Evolutionary conservation across 805 yeast species (phyloP).

Genomic region (Saccharomycopsis sp.): DNA sequence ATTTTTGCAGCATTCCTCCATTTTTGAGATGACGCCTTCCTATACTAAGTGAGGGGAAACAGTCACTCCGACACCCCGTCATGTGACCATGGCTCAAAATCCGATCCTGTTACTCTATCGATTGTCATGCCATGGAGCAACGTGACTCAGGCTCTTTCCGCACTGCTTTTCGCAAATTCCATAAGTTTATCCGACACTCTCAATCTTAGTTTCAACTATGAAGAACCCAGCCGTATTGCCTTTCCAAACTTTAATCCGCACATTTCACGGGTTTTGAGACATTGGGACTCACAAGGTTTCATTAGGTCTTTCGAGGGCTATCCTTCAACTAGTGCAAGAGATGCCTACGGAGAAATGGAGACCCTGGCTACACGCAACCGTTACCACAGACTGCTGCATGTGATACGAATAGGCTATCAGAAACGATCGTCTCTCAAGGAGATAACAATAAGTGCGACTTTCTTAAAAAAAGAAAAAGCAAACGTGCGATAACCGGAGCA

Average conservation of each 20-base stretch:
- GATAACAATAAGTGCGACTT: too few species aligned
- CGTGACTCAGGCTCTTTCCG: background rate
- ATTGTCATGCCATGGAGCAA: too few species aligned
- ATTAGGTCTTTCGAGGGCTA: background rate
- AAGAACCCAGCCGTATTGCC: background rate
- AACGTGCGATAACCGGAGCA: too few species aligned
- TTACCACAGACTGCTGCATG: background rate
- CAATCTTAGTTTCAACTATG: background rate
- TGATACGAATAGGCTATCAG: background rate
- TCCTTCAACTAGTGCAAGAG: too few species aligned
- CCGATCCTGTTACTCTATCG: too few species aligned
- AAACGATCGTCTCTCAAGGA: background rate
- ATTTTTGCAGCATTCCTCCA: too few species aligned
- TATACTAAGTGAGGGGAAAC: too few species aligned
- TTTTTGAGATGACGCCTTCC: too few species aligned
- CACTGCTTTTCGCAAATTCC: background rate
- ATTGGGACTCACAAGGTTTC: background rate
- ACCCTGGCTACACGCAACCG: background rate
- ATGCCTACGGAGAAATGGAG: too few species aligned
- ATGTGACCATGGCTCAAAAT: too few species aligned
- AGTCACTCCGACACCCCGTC: too few species aligned
- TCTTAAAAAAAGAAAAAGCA: too few species aligned
- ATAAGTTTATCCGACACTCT: background rate
- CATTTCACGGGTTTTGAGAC: background rate
- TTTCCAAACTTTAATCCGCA: background rate